These are phyloP conservation scores for Glonium stellatum DNA, from an alignment of 495 filamentous ascomycete species.

Conservation along the genomic window DNA sequence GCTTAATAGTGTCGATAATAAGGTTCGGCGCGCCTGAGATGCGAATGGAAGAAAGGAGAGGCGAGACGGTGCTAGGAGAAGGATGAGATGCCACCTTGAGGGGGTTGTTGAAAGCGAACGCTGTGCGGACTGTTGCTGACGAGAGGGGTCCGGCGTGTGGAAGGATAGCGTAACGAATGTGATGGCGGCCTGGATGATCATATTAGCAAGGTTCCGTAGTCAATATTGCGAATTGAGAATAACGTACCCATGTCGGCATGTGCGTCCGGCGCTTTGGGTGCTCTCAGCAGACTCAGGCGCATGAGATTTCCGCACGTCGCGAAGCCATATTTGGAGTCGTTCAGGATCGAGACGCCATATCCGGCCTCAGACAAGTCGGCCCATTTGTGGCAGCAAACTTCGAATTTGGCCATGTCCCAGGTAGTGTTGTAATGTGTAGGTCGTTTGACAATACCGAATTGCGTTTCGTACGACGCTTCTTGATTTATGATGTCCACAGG, in stretches of 20 bases:
- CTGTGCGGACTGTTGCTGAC: conserved; percentile 68
- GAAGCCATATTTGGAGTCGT: conserved; percentile 96
- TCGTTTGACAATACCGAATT: conserved; percentile 79
- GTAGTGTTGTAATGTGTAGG: conserved; percentile 95
- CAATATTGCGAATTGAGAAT: not conserved
- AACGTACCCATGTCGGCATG: conserved; percentile 82
- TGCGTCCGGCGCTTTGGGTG: conserved; percentile 93
- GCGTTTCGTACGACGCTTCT: conserved; percentile 91
- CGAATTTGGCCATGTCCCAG: conserved; percentile 99
- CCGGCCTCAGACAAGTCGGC: conserved; percentile 90
- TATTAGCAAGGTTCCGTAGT: not conserved
- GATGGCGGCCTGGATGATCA: conserved; percentile 50
- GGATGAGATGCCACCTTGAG: conserved; percentile 36
- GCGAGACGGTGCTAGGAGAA: conserved; percentile 23
- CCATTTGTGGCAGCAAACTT: conserved; percentile 96
- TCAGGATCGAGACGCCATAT: conserved; percentile 89
- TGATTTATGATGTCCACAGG: conserved; percentile 88
- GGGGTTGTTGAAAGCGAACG: conserved; percentile 84
- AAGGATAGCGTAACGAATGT: conserved; percentile 84
- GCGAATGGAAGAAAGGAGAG: conserved; percentile 35
- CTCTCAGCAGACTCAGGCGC: conserved; percentile 80
- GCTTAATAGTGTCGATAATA: conserved; percentile 77
- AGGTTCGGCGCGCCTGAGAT: conserved; percentile 44
- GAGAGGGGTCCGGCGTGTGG: conserved; percentile 71
- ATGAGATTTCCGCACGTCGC: conserved; percentile 86